Conservation (phyloP, 2,329 filamentous ascomycete species). For the Talaromyces sp. region DNA sequence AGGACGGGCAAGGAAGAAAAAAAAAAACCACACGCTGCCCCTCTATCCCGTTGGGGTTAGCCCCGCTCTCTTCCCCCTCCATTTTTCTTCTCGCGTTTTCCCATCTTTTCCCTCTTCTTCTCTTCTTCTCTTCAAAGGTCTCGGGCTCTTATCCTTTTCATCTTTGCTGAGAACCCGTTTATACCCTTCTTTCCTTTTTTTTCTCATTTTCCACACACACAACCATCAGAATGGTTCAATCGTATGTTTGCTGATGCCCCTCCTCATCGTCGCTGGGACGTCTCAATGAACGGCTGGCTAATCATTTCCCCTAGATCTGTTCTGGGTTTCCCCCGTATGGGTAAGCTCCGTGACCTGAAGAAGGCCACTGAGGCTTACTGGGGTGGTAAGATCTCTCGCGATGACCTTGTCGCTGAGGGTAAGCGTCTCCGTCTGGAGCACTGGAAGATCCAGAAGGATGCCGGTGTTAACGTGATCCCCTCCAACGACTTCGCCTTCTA, state of each 20-base stretch:
- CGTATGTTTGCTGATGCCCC: slow-evolving; percentile 45
- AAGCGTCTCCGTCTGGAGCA: slow-evolving; percentile 95
- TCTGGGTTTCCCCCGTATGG: slow-evolving; percentile 99
- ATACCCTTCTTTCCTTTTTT: neutral
- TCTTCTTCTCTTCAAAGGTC: slow-evolving; percentile 13
- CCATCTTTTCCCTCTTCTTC: slow-evolving; percentile 16
- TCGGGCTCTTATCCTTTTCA: neutral
- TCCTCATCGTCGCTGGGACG: neutral
- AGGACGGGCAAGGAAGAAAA: too few relatives aligned
- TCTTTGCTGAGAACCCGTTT: slow-evolving; percentile 5
- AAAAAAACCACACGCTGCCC: slow-evolving; percentile 11
- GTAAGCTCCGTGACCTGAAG: slow-evolving; percentile 97
- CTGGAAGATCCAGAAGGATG: slow-evolving; percentile 99
- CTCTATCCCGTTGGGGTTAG: slow-evolving; percentile 25
- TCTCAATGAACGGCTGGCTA: neutral
- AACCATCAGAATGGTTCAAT: slow-evolving; percentile 61
- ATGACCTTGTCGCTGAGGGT: slow-evolving; percentile 88
- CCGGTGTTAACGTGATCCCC: slow-evolving; percentile 95
- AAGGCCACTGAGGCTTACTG: slow-evolving; percentile 99
- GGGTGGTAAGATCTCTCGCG: slow-evolving; percentile 90
- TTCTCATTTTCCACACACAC: slow-evolving; percentile 19
- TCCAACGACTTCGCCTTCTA: slow-evolving; percentile 99
- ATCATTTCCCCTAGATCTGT: slow-evolving; percentile 59
- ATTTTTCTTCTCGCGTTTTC: slow-evolving; percentile 28
- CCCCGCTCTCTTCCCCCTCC: slow-evolving; percentile 27